phyloP scores from a whole-genome alignment of 495 filamentous ascomycete genomes.

The Tuber borchii region DNA sequence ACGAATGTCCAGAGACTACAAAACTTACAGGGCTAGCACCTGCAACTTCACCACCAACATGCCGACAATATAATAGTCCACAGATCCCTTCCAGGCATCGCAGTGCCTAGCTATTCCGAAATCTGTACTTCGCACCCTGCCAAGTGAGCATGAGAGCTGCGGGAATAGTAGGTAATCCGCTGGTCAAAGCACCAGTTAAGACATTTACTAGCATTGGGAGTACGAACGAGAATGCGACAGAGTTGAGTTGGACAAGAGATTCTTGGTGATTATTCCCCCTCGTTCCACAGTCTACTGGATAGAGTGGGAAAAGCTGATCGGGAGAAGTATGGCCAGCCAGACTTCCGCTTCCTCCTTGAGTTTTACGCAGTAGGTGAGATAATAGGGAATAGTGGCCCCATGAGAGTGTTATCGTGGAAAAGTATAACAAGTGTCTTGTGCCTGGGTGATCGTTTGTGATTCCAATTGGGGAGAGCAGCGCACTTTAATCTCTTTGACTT shows the following conservation, averaged over 20 bases:
- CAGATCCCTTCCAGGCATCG: constrained; percentile 53
- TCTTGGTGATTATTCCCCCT: background rate
- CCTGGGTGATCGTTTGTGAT: background rate
- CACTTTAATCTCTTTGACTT: background rate
- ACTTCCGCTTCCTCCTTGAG: background rate
- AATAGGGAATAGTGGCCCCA: background rate
- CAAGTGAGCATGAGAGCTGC: constrained; percentile 48
- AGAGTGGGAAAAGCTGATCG: too few species aligned
- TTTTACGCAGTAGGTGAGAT: background rate
- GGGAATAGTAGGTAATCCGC: constrained; percentile 52
- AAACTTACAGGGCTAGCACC: constrained; percentile 45
- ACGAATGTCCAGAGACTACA: constrained; percentile 37
- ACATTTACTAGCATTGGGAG: constrained; percentile 53
- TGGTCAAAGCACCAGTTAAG: constrained; percentile 53
- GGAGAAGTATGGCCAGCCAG: background rate
- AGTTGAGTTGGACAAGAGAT: background rate
- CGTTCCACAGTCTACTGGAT: background rate
- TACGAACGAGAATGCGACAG: constrained; percentile 9
- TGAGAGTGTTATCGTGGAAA: background rate
- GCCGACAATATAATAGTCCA: constrained; percentile 61
- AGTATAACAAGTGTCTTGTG: background rate
- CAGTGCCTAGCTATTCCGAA: constrained; percentile 51
- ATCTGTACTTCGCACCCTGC: constrained; percentile 57
- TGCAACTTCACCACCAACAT: constrained; percentile 61
- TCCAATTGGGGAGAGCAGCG: background rate